A percentile compares a stretch with the other conserved stretches of the same genome.
These are phyloP conservation scores for Piromyces finnis DNA, from an alignment of 192 early-diverging fungal genomes.

Conservation along the genomic window DNA sequence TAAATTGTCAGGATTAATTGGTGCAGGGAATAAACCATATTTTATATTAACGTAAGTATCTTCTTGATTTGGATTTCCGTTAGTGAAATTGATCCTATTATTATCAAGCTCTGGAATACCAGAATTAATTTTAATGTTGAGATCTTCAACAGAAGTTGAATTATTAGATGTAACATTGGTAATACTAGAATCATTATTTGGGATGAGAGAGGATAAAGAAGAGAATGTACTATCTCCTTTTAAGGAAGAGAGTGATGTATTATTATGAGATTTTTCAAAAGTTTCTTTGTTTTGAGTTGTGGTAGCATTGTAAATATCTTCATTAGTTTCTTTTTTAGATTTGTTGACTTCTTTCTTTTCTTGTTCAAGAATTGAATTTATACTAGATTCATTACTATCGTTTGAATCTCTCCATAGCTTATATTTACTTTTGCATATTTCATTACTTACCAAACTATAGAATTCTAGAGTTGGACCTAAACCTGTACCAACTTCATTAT, in stretches of 20 bases:
- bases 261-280: not conserved
- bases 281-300: not conserved
- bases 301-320: too few relatives aligned
- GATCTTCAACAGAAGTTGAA: not conserved
- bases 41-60: not conserved
- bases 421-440: slow-evolving; percentile 35
- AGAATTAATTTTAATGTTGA: not conserved
- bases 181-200: slow-evolving; percentile 7
- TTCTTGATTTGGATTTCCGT: not conserved
- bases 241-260: not conserved
- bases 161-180: not conserved
- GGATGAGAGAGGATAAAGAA: slow-evolving; percentile 30
- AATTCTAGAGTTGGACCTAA: slow-evolving; percentile 86
- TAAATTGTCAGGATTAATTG: not conserved
- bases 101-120: not conserved
- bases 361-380: not conserved
- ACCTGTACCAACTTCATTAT: slow-evolving; percentile 83
- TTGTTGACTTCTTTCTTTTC: slow-evolving; percentile 4
- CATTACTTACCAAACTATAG: slow-evolving; percentile 59
- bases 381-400: not conserved
- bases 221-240: slow-evolving; percentile 14
- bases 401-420: slow-evolving; percentile 49
- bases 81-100: too few relatives aligned
- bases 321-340: too few relatives aligned
- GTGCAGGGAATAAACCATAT: not conserved